Evolutionary conservation across 306 rosid genomes (phyloP).

Genomic region (Alnus glutinosa): DNA sequence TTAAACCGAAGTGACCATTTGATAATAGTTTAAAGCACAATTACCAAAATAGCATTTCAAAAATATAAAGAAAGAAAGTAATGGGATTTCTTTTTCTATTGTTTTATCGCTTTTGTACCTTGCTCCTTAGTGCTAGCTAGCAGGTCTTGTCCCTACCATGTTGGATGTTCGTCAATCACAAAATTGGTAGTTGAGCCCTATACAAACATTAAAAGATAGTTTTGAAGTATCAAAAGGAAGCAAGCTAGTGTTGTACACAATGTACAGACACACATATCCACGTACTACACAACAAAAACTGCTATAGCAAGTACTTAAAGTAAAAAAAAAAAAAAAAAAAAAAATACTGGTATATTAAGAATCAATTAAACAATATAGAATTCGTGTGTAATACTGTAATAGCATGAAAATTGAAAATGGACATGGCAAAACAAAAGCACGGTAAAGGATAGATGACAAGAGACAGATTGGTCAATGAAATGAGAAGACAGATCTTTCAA

Average conservation of each 20-base stretch:
- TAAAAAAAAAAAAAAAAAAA: too few species aligned
- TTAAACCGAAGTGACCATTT: too few species aligned
- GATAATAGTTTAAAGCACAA: too few species aligned
- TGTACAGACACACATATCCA: background rate
- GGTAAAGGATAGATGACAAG: too few species aligned
- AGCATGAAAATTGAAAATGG: too few species aligned
- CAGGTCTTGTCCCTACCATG: slow-evolving; percentile 44
- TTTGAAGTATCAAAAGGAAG: background rate
- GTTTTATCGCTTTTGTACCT: slow-evolving; percentile 33
- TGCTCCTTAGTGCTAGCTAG: slow-evolving; percentile 29
- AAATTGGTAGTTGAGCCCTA: background rate
- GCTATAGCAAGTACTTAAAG: background rate
- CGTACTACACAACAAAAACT: background rate
- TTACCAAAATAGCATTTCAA: too few species aligned
- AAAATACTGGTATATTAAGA: too few species aligned
- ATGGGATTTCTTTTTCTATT: slow-evolving; percentile 28
- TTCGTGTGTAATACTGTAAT: too few species aligned
- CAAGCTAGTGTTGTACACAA: background rate
- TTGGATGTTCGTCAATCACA: slow-evolving; percentile 31
- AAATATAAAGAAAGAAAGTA: slow-evolving; percentile 11
- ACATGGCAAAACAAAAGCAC: too few species aligned
- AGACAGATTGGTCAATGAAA: too few species aligned
- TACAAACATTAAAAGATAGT: background rate
- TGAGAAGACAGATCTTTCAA: background rate
- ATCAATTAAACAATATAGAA: too few species aligned